Percentiles rank a stretch among this genome's conserved stretches.
These are phyloP conservation scores for Diaporthe ilicicola DNA, from an alignment of 2,329 filamentous ascomycete genomes.

Conservation along the genomic window DNA sequence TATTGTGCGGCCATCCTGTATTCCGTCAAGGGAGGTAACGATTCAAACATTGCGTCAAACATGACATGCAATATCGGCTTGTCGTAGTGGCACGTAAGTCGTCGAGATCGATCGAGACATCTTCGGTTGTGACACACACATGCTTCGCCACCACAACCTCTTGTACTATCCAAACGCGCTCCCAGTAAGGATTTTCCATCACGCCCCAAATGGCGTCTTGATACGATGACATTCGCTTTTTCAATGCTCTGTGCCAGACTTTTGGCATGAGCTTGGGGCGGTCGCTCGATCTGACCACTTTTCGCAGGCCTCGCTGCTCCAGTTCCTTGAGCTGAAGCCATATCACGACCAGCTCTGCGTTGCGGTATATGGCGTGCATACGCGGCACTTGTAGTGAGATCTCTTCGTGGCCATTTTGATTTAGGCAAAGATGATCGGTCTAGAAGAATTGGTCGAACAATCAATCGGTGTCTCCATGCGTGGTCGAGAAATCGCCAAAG, in stretches of 20 bases:
- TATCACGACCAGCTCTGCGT: neutral
- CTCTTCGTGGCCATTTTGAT: neutral
- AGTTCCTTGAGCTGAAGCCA: neutral
- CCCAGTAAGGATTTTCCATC: neutral
- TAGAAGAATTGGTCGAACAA: neutral
- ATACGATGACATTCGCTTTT: neutral
- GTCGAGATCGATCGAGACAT: neutral
- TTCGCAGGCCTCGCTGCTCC: neutral
- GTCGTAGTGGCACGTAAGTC: neutral
- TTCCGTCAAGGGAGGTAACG: neutral
- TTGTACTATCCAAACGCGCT: neutral
- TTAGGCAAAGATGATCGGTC: neutral
- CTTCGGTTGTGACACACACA: neutral
- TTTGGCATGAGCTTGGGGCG: neutral
- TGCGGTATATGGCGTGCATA: neutral
- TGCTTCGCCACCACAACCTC: neutral
- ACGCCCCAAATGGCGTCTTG: too few relatives aligned
- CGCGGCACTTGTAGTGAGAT: slow-evolving; percentile 3
- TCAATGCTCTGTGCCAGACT: rapidly evolving
- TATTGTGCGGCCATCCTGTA: too few relatives aligned
- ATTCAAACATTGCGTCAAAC: slow-evolving; percentile 4
- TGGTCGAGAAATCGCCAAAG: neutral
- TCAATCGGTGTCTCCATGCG: neutral
- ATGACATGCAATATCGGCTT: neutral
- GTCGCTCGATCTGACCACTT: neutral